Conservation (phyloP, 306 rosid genomes). For the Cajanus cajan region DNA sequence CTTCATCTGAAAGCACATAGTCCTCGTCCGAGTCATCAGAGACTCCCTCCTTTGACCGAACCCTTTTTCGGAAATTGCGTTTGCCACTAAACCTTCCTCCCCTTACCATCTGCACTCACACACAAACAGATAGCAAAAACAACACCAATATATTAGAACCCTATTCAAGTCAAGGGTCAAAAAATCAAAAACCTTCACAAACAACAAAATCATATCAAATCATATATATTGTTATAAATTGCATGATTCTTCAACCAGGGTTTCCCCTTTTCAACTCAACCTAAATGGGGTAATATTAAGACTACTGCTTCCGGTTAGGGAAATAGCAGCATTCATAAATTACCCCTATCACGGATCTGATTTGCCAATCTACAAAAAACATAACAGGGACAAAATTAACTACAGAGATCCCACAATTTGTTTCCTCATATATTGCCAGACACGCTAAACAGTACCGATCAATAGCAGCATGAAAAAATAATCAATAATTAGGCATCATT, state of each 20-base stretch:
- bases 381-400: not conserved
- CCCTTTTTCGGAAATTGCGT: conserved; percentile 41
- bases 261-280: conserved; percentile 18
- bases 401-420: conserved; percentile 33
- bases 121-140: conserved; percentile 14
- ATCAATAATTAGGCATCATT: not conserved
- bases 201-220: conserved; percentile 22
- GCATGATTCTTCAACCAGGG: conserved; percentile 20
- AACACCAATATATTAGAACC: conserved; percentile 35
- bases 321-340: conserved; percentile 33
- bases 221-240: conserved; percentile 10
- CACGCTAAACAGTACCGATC: not conserved
- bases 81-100: conserved; percentile 67
- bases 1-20: conserved; percentile 77
- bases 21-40: conserved; percentile 97
- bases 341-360: conserved; percentile 50
- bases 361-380: conserved; percentile 9
- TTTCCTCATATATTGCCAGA: conserved; percentile 26
- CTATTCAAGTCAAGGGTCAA: conserved; percentile 20
- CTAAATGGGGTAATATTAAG: conserved; percentile 22
- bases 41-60: conserved; percentile 48
- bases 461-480: conserved; percentile 6
- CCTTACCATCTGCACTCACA: conserved; percentile 79
- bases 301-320: conserved; percentile 10
- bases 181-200: not conserved